Base-by-base conservation (phyloP, 495 filamentous ascomycete genomes). In the Daldinia grandis region DNA sequence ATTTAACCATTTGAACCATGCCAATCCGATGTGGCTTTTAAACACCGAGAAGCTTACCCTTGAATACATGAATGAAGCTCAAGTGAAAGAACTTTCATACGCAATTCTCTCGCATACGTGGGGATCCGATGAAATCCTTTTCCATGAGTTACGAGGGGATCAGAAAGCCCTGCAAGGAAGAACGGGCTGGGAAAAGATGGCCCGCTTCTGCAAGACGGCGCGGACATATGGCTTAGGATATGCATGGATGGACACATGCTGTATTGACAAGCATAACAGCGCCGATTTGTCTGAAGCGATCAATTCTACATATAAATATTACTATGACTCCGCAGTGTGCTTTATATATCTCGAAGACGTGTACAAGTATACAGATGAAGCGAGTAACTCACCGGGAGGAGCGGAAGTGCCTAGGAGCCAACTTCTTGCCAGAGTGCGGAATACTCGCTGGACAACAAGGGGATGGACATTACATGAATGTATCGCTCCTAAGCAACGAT, bases 101-200 rank as follows among this genome's bases (percentile, higher is more conserved):
- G 78, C 78, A 8, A 79, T 79, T 17, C 72, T 80, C 1, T 80
- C 77, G 1, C 78, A 80, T 35, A 62, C 64, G 1, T 80, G 78
- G 78, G 67, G 63, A 30, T 14, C 78, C 5, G 70, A 68, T 0
- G 78, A 80, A 58, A 66, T 79, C 3, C 70, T 64, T 4, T 68
- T 76, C 38, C 69, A 78, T 14, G 74, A 77, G 28, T 4, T 74
- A 15, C 51, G 28, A 28, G 61, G 55, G 5, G 12, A 10, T 10
- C 47, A 25, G 8, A 21, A 5, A n/a, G 30, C 31, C 5, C 38
- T 68, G 28, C 28, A 28, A 2, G 3, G n/a, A 14, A 53, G 33
- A 31, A 35, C 37, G 4, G 62, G 66, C 47, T 69, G 31, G 54
- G 10, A 0, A 24, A 76, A 79, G 63, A 64, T 53, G 40, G 17